phyloP scores from a whole-genome alignment of 2,329 filamentous ascomycete species.

The Rosellinia necatrix region DNA sequence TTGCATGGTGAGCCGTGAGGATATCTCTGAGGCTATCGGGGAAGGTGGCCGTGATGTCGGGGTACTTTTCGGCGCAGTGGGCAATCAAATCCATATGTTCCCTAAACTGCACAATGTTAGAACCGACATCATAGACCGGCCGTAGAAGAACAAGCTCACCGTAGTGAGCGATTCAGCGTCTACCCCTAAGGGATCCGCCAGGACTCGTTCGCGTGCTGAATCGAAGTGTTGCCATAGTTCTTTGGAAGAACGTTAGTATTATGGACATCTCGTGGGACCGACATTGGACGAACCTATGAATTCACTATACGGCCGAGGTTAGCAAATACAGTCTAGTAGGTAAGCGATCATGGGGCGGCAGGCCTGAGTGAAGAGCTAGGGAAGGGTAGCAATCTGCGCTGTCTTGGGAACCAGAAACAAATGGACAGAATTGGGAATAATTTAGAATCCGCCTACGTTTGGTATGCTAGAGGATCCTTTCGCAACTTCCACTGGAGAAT shows the following conservation, averaged over 20 bases:
- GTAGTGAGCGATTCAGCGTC: slow-evolving; percentile 80
- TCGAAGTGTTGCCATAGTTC: slow-evolving; percentile 92
- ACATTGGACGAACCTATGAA: slow-evolving; percentile 23
- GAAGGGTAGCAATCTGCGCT: neutral
- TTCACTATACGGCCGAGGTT: slow-evolving; percentile 14
- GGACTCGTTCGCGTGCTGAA: slow-evolving; percentile 87
- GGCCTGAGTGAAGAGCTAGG: neutral
- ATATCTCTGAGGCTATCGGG: slow-evolving; percentile 81
- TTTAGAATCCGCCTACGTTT: slow-evolving; percentile 15
- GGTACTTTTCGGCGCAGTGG: slow-evolving; percentile 93
- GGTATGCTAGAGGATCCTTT: slow-evolving; percentile 29
- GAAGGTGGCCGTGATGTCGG: slow-evolving; percentile 76
- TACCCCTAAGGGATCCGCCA: slow-evolving; percentile 78
- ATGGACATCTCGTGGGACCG: too few relatives aligned
- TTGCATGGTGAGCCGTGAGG: slow-evolving; percentile 78
- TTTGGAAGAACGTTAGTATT: slow-evolving; percentile 61
- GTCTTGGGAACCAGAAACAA: neutral
- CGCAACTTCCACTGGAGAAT: slow-evolving; percentile 29
- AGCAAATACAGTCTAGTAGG: slow-evolving; percentile 1
- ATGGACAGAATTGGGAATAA: neutral
- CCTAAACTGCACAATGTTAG: slow-evolving; percentile 58
- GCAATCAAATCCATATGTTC: slow-evolving; percentile 93
- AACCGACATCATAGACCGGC: neutral
- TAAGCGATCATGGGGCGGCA: neutral
- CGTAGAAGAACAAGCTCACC: slow-evolving; percentile 7